Conservation (phyloP, 345 rosid species). For the Chamaenerion angustifolium region DNA sequence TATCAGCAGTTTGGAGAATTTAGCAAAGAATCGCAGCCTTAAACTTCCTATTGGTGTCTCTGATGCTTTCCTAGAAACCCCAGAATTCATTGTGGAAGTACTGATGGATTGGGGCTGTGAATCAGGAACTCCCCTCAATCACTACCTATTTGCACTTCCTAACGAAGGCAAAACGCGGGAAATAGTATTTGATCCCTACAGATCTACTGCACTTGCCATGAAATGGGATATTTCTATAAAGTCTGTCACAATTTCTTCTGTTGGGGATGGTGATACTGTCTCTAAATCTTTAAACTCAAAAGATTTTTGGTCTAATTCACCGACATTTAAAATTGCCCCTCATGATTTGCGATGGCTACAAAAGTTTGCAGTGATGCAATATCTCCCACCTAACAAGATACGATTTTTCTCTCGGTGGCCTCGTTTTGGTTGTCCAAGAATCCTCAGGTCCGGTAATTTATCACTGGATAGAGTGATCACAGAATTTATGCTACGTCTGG, state of each 20-base stretch:
- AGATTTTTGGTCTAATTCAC: slow-evolving; percentile 20
- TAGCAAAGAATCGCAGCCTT: slow-evolving; percentile 44
- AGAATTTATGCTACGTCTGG: slow-evolving; percentile 84
- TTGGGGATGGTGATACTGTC: slow-evolving; percentile 15
- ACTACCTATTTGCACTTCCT: slow-evolving; percentile 86
- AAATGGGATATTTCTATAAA: slow-evolving; percentile 80
- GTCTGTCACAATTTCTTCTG: slow-evolving; percentile 16
- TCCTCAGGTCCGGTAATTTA: slow-evolving; percentile 75
- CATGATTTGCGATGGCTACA: slow-evolving; percentile 88
- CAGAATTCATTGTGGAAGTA: slow-evolving; percentile 70
- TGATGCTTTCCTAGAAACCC: slow-evolving; percentile 60
- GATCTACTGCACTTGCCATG: slow-evolving; percentile 91
- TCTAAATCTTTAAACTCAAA: slow-evolving; percentile 11
- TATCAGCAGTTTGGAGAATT: slow-evolving; percentile 79
- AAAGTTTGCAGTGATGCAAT: slow-evolving; percentile 75
- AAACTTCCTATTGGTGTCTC: slow-evolving; percentile 44
- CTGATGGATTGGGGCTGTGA: slow-evolving; percentile 91
- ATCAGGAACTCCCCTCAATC: slow-evolving; percentile 84
- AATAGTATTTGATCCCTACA: slow-evolving; percentile 76
- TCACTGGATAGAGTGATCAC: slow-evolving; percentile 94
- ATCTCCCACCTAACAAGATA: slow-evolving; percentile 86
- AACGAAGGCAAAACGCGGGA: slow-evolving; percentile 68
- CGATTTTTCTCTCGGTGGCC: slow-evolving; percentile 87
- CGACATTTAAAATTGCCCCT: slow-evolving; percentile 69
- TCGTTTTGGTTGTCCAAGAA: slow-evolving; percentile 82